Evolutionary conservation across 768 basidiomycete species (phyloP), one percentile per base, ranked within the genome.

Genomic region (Trametes punicea): DNA sequence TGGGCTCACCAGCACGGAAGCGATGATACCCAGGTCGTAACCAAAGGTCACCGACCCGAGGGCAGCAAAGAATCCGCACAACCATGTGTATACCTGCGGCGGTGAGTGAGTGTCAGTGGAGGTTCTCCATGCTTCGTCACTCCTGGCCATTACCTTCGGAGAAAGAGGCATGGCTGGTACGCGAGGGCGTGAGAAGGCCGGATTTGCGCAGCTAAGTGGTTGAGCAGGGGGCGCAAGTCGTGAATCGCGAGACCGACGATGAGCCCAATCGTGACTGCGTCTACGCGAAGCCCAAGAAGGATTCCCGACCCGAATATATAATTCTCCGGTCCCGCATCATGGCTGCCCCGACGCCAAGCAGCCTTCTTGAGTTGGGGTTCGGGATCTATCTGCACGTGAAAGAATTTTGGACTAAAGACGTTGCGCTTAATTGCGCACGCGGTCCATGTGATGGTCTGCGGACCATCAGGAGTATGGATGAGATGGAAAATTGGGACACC

Each of bases 11-110:
- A 78, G 63, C 0, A 79, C 74, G 0, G 76, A 75, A 2, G 79
- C 78, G 27, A 81, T 79, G 40, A 79, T 78, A 65, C 79, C 79
- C 33, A 79, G 64, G 56, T 79, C 78, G 70, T 79, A 80, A 44
- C 77, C 78, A 56, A 78, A 79, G 49, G 77, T 77, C 25, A 66
- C 65, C 2, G 65, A 66, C 7, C 65, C 63, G 9, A 64, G 42
- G 6, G 65, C 62, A 10, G 77, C 79, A 51, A 81, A 81, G 38
- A 81, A 67, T 16, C 79, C 79, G 57, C 78, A 81, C 2, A 81
- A 66, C 77, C 77, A 81, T 15, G 77, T 81, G 64, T 79, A 79
- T 30, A 79, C 57, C 65, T 66, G 33, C 2, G 6, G 26, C 6
- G 23, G 7, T 10, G 8, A 13, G n/a, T n/a, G n/a, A n/a, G n/a